Evolutionary conservation across 768 basidiomycete species (phyloP), one percentile per base, ranked within the genome.

Genomic region (Tulasnella sp.): DNA sequence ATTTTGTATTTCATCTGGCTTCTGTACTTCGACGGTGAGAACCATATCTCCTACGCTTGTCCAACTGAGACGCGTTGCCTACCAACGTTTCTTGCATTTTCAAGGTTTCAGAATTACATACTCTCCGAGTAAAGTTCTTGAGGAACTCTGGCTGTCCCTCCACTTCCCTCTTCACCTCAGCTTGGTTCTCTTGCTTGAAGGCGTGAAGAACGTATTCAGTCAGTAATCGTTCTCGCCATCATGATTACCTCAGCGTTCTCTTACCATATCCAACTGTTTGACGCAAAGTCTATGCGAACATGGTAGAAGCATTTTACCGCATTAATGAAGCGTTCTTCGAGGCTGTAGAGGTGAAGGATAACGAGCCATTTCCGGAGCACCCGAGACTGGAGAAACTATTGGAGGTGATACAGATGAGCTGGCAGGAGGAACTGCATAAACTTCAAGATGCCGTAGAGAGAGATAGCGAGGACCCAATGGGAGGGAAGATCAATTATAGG

Each of bases 1-100:
- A 74, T 74, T 16, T 38, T 74, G 27, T 74, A 74, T 16, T 42
- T 74, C n/a, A 42, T 74, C 46, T 74, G 73, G 73, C 46, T 74
- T 1, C 73, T 74, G n/a, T 74, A 74, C 39, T 74, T 74, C 24
- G 73, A 74, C 24, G 73, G 73, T 74, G 31, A 52, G 52, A 7
- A 27, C 36, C 21, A 7, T 68, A 18, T 31, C 62, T 18, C 6
- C 19, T 52, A 52, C 62, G 12, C 8, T 68, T n/a, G n/a, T n/a
- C 12, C 31, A 4, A 27, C 31, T 31, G 56, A 0, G 4, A n/a
- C 14, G 9, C n/a, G 21, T 27, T 27, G 27, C 31, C 14, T 31
- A 68, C 62, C n/a, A n/a, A 74, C 8, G 19, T 16, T 19, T 36
- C n/a, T 2, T 74, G 46, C n/a, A 27, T n/a, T 34, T n/a, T 31